A percentile compares a stretch with the other conserved stretches of the same genome.
Conservation (phyloP, 2,329 filamentous ascomycete genomes). For the Paramyrothecium sp. region DNA sequence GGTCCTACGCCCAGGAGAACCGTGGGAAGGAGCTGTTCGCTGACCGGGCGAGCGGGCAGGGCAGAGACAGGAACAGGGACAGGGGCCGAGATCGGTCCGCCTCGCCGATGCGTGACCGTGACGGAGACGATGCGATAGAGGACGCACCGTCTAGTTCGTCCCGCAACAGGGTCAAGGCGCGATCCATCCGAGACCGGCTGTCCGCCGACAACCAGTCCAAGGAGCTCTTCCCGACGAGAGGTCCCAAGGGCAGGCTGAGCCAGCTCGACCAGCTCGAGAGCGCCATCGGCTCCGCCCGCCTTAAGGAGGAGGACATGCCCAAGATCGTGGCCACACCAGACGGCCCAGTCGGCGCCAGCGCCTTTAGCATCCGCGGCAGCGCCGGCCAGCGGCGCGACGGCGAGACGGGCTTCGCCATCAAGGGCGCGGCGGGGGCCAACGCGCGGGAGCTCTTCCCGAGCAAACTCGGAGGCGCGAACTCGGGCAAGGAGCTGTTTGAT, state of each 20-base stretch:
- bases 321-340: constrained; percentile 57
- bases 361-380: constrained; percentile 60
- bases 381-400: constrained; percentile 44
- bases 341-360: constrained; percentile 37
- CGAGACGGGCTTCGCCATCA: constrained; percentile 61
- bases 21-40: constrained; percentile 65
- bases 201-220: constrained; percentile 26
- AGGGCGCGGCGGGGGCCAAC: constrained; percentile 54
- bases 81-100: constrained; percentile 46
- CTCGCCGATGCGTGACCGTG: constrained; percentile 45
- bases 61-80: constrained; percentile 29
- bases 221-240: constrained; percentile 38
- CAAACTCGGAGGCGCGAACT: constrained; percentile 55
- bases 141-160: constrained; percentile 26
- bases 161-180: constrained; percentile 31
- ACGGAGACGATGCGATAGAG: constrained; percentile 37
- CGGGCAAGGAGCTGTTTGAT: constrained; percentile 69
- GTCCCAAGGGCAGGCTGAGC: constrained; percentile 17
- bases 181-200: constrained; percentile 30
- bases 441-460: constrained; percentile 68
- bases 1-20: constrained; percentile 35
- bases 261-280: constrained; percentile 37
- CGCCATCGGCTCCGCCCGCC: constrained; percentile 34
- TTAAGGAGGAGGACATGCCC: constrained; percentile 40
- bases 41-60: constrained; percentile 30